phyloP scores from a whole-genome alignment of 805 yeast species.

The Suhomyces faveliae region DNA sequence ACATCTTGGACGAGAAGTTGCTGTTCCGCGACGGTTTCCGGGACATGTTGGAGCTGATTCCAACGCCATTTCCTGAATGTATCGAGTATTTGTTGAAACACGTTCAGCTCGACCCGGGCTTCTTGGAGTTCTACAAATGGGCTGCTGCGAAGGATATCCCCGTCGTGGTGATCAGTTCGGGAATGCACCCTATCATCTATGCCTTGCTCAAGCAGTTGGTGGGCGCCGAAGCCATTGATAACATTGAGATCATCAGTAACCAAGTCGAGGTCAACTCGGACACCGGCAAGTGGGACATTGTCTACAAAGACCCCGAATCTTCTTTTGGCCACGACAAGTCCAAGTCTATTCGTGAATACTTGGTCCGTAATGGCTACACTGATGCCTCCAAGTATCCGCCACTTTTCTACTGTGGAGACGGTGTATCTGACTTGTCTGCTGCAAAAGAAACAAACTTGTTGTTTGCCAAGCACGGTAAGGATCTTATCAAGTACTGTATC shows the following conservation, averaged over 20 bases:
- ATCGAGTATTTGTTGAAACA: conserved; percentile 62
- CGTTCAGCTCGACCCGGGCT: conserved; percentile 86
- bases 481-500: conserved; percentile 80
- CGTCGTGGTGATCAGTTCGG: conserved; percentile 83
- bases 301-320: conserved; percentile 76
- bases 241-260: conserved; percentile 55
- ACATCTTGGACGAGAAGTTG: conserved; percentile 64
- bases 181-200: conserved; percentile 89
- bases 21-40: conserved; percentile 81
- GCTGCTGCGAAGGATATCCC: conserved; percentile 71
- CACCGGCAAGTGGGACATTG: conserved; percentile 75
- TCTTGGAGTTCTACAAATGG: conserved; percentile 78
- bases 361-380: conserved; percentile 26
- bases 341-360: conserved; percentile 61
- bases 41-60: conserved; percentile 78
- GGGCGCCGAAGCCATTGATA: conserved; percentile 64
- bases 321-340: conserved; percentile 95
- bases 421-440: conserved; percentile 92
- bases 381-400: conserved; percentile 44
- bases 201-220: conserved; percentile 72
- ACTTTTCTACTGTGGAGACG: conserved; percentile 95
- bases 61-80: conserved; percentile 78
- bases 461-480: conserved; percentile 92
- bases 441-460: conserved; percentile 92
- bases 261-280: conserved; percentile 54